These are phyloP conservation scores for Tuber umbilicatum DNA, from an alignment of 495 filamentous ascomycete species.

Conservation along the genomic window DNA sequence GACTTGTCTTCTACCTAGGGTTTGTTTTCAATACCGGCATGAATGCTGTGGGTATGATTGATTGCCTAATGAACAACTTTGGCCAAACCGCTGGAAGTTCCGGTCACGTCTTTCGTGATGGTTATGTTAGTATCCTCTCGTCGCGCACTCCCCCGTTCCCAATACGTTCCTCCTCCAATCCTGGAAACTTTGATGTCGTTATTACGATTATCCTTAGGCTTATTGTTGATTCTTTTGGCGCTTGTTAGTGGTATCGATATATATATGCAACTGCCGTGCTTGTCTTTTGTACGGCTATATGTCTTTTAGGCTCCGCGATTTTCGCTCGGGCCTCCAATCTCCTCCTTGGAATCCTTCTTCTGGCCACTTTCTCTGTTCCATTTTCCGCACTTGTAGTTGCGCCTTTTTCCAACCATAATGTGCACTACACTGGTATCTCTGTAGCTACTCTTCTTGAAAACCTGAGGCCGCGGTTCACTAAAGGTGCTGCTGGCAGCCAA, in stretches of 20 bases:
- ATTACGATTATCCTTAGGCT: neutral
- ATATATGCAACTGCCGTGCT: constrained; percentile 69
- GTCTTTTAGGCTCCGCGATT: constrained; percentile 70
- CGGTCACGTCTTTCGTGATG: constrained; percentile 59
- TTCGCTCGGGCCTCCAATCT: constrained; percentile 76
- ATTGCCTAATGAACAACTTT: constrained; percentile 74
- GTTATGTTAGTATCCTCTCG: constrained; percentile 44
- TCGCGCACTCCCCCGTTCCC: neutral
- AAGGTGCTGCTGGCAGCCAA: constrained; percentile 61
- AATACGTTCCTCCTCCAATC: neutral
- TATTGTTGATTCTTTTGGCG: constrained; percentile 15
- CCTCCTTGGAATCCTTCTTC: constrained; percentile 63
- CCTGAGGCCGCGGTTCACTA: constrained; percentile 61
- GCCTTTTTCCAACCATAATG: constrained; percentile 60
- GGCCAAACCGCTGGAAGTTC: constrained; percentile 55
- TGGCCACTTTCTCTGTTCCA: constrained; percentile 77
- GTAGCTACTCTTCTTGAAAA: constrained; percentile 63
- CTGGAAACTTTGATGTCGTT: neutral
- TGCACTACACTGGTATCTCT: constrained; percentile 71
- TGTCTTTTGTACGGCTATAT: constrained; percentile 66
- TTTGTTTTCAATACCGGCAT: constrained; percentile 80
- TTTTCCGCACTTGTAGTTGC: constrained; percentile 60
- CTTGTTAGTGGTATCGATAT: constrained; percentile 63
- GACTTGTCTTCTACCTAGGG: constrained; percentile 80
- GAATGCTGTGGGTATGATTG: constrained; percentile 80